A percentile compares a stretch with the other conserved stretches of the same genome.
Evolutionary conservation across 2,329 filamentous ascomycete genomes (phyloP).

Genomic region (Ascochyta koolunga): DNA sequence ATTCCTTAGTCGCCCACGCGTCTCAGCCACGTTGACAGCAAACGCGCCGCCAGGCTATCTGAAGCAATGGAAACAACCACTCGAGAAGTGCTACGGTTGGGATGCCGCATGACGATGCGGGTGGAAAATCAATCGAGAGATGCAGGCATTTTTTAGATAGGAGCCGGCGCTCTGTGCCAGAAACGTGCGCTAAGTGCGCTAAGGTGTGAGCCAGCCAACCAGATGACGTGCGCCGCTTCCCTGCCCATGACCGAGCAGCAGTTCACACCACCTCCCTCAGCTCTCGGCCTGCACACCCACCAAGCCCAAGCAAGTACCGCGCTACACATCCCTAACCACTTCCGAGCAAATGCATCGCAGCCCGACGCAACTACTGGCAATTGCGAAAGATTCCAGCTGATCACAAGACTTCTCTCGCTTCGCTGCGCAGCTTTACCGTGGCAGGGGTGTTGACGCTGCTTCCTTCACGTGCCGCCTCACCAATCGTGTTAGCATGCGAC

Average conservation of each 20-base stretch:
- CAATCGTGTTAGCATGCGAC: constrained; percentile 11
- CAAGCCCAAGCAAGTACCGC: constrained; percentile 3
- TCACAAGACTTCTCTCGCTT: constrained; percentile 13
- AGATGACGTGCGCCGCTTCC: no score
- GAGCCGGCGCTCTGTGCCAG: constrained; percentile 12
- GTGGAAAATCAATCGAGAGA: constrained; percentile 21
- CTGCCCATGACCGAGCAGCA: constrained; percentile 11
- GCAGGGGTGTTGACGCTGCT: constrained; percentile 9
- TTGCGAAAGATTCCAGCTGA: constrained; percentile 6
- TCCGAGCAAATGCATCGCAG: neutral
- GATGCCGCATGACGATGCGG: constrained; percentile 8
- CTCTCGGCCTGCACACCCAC: constrained; percentile 5
- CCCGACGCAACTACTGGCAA: neutral
- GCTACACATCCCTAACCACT: neutral
- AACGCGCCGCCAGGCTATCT: neutral
- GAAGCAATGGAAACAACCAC: neutral
- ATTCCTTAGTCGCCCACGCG: constrained; percentile 16
- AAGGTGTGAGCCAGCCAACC: constrained; percentile 18
- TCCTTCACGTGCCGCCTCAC: constrained; percentile 12
- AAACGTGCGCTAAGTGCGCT: constrained; percentile 19
- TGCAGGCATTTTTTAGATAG: constrained; percentile 20
- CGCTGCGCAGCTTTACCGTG: constrained; percentile 12
- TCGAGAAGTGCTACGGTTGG: neutral
- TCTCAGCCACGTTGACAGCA: constrained; percentile 14
- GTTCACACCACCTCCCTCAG: constrained; percentile 19